Evolutionary conservation across 2,329 filamentous ascomycete species (phyloP), one percentile per base, ranked within the genome.

Genomic region (Periconia macrospinosa): DNA sequence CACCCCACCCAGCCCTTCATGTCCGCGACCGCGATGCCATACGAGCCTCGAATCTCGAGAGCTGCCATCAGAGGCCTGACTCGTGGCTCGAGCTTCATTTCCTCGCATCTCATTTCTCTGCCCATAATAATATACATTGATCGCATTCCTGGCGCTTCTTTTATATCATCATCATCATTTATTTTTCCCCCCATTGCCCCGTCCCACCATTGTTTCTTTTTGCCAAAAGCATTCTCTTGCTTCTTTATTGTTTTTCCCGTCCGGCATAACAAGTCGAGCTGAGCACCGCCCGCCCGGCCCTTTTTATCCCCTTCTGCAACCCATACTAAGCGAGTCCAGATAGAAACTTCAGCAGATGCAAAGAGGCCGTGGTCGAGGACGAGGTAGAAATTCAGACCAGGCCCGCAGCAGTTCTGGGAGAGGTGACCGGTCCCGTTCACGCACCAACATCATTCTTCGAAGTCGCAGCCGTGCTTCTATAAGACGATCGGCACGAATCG

Each of bases 281-380:
- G 57, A 62, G 55, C 59, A 58, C 60, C 57, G 61, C 59, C 60
- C 57, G 61, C 59, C 56, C 54, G 54, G 50, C 53, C 41, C 23
- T 42, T 52, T 43, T 48, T 43, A 49, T 50, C 10, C 58, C 59
- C 62, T 62, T 60, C 41, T 59, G 15, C 33, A 37, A 13, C 33
- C 33, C 33, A 55, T 63, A 59, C 68, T 70, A 70, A 71, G 57
- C 52, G 46, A 59, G 45, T 55, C 54, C 54, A 70, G 66, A 55
- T 65, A 62, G 56, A 63, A 56, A 64, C 68, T 68, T 66, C 66
- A 57, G 60, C 66, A 66, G 66, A 73, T 73, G 69, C 66, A 65
- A 72, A 73, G 68, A 61, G 65, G 67, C 59, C 58, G 62, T 60
- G 63, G 63, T 45, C 64, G 65, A 50, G 67, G 67, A 69, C 62